Evolutionary conservation across 1,139 yeast genomes (phyloP), one percentile per base, ranked within the genome.

Genomic region (Pneumocystis canis): DNA sequence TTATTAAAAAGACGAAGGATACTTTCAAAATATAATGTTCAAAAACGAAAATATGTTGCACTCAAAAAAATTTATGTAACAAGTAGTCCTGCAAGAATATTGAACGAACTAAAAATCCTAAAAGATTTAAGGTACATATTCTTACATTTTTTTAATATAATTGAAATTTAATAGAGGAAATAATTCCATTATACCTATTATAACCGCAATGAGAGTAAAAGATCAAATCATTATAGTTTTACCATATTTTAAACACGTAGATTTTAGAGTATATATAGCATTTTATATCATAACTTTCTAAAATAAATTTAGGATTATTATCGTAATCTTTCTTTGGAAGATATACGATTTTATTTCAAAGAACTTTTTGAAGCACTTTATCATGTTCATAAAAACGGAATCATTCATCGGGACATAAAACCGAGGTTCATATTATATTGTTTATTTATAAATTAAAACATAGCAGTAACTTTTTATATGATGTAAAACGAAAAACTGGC

Each of bases 221-320:
- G 99, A 92, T 73, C 97, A 92, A 75, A 95, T 92, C 20, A 78
- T 92, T 62, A 96, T 96, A 1, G 90, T 92, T 1, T 77, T 92
- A 67, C 98, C 98, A 3, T 92, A 84, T 75, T 89, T 87, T 72
- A 85, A 87, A 61, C 97, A 92, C 74, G 83, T 89, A 16, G 97
- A 92, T 72, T 92, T 89, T 73, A 79, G 97, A 63, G 66, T 65
- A 53, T 16, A 57, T 28, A 37, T 14, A 58, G 30, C 62, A 32
- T 3, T 54, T 62, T 16, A 16, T 61, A 61, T 53, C 57, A 37
- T 20, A 25, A 47, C 31, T 25, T 47, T 47, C 20, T 47, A 25
- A 25, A 47, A 25, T 47, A 25, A 47, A 25, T 14, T 5, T 25
- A 67, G 69, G 89, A 83, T 68, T 88, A 88, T 70, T 90, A 86